A percentile compares a stretch with the other conserved stretches of the same genome.
Conservation (phyloP, 1,284 basidiomycete species). For the Veloboletus limbatus region DNA sequence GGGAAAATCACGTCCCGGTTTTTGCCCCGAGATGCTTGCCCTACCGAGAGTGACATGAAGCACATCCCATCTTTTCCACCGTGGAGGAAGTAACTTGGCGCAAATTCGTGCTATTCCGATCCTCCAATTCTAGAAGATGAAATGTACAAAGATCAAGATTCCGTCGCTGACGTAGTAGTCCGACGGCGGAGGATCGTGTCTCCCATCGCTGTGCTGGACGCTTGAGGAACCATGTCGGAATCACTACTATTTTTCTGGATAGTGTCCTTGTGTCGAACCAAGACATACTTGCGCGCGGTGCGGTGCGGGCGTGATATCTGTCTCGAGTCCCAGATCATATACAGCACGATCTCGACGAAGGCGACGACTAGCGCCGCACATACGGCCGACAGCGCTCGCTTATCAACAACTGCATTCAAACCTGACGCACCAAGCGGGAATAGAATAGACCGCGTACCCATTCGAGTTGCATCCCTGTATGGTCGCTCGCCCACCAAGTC, state of each 20-base stretch:
- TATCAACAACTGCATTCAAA: conserved; percentile 29
- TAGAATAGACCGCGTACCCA: conserved; percentile 45
- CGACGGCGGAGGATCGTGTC: conserved; percentile 25
- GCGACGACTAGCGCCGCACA: conserved; percentile 61
- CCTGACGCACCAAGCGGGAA: background rate
- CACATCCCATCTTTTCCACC: background rate
- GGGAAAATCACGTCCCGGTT: no score
- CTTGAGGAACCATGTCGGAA: conserved; percentile 9
- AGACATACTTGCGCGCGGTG: conserved; percentile 16
- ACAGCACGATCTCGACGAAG: conserved; percentile 62
- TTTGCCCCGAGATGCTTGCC: background rate
- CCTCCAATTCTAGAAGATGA: background rate
- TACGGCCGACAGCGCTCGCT: conserved; percentile 62
- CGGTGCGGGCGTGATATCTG: conserved; percentile 29
- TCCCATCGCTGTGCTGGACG: conserved; percentile 22
- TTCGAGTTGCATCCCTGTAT: conserved; percentile 62
- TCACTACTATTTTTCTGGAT: conserved; percentile 16
- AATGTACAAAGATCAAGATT: background rate
- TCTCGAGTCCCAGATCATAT: conserved; percentile 67
- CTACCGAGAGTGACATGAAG: no score
- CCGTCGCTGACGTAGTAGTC: conserved; percentile 1
- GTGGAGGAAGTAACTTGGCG: background rate
- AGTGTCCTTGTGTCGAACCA: conserved; percentile 35
- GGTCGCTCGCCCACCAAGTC: conserved; percentile 68
- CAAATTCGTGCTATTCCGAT: background rate